Evolutionary conservation across 371 early-diverging fungal genomes (phyloP).

Genomic region (Mortierella sp.): DNA sequence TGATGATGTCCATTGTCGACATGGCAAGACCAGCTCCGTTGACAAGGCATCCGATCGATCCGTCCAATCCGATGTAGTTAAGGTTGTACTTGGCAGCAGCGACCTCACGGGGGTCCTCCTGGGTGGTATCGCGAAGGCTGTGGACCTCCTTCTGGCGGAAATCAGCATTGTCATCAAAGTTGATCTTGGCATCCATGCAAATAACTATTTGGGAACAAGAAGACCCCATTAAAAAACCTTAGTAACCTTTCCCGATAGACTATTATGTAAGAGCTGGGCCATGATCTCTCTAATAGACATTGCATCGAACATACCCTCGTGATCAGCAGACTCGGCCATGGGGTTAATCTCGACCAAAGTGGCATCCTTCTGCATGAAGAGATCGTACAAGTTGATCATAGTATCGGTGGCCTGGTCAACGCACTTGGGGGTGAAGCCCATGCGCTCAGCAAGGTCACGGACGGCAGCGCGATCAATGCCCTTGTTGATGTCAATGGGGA

Average conservation of each 20-base stretch:
- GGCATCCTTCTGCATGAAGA: slow-evolving; percentile 96
- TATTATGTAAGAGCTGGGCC: no score
- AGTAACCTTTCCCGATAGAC: not conserved
- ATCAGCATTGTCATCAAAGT: slow-evolving; percentile 98
- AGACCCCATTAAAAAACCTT: not conserved
- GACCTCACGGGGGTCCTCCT: slow-evolving; percentile 98
- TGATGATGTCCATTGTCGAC: slow-evolving; percentile 99
- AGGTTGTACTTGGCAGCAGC: slow-evolving; percentile 95
- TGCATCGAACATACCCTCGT: slow-evolving; percentile 70
- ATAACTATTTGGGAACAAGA: slow-evolving; percentile 59
- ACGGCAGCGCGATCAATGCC: slow-evolving; percentile 73
- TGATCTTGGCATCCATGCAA: slow-evolving; percentile 95
- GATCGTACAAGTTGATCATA: slow-evolving; percentile 91
- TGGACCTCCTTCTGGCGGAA: slow-evolving; percentile 96
- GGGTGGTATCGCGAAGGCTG: slow-evolving; percentile 88
- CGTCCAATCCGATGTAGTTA: slow-evolving; percentile 99
- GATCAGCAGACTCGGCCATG: slow-evolving; percentile 89
- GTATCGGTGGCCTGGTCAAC: slow-evolving; percentile 89
- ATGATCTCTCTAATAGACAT: not conserved
- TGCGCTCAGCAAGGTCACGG: slow-evolving; percentile 74
- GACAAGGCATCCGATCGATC: slow-evolving; percentile 84
- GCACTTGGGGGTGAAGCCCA: slow-evolving; percentile 89
- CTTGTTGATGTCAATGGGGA: slow-evolving; percentile 81
- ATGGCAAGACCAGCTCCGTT: slow-evolving; percentile 99
- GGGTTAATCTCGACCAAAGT: slow-evolving; percentile 99